Conservation (phyloP, 2,329 filamentous ascomycete species). For the Balansia obtecta region DNA sequence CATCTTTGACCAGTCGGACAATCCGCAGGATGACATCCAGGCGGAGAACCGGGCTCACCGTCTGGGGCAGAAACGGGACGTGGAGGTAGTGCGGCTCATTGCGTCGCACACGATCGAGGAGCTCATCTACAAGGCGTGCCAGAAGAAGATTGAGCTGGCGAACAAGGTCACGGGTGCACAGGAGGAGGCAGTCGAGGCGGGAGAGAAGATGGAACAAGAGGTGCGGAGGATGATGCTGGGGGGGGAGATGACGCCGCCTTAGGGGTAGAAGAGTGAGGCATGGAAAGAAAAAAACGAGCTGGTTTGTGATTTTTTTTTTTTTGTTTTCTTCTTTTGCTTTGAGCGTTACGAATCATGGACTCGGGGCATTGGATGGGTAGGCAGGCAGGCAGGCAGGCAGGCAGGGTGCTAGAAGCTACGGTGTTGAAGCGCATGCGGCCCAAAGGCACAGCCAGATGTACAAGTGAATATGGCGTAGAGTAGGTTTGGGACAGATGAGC, state of each 20-base stretch:
- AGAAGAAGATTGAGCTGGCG: conserved; percentile 87
- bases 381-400: too few relatives aligned
- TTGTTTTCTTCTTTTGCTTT: not conserved
- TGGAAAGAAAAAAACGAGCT: not conserved
- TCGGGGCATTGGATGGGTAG: too few relatives aligned
- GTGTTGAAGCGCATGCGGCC: too few relatives aligned
- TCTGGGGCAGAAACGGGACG: conserved; percentile 79
- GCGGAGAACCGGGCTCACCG: conserved; percentile 94
- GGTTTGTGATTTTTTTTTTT: not conserved
- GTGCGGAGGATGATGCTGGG: conserved; percentile 31
- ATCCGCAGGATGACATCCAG: conserved; percentile 96
- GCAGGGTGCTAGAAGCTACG: too few relatives aligned
- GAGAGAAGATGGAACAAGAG: conserved; percentile 29
- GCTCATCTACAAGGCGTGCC: conserved; percentile 79
- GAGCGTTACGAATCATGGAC: too few relatives aligned
- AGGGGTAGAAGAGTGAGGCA: too few relatives aligned
- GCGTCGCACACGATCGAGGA: conserved; percentile 79
- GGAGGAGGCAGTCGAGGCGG: conserved; percentile 17
- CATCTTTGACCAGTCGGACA: conserved; percentile 95
- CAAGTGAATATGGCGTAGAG: too few relatives aligned
- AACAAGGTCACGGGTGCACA: conserved; percentile 37
- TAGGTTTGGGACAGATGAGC: too few relatives aligned
- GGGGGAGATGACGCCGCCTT: conserved; percentile 26
- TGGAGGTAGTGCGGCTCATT: conserved; percentile 81
- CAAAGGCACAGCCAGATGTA: too few relatives aligned